Conservation (phyloP, 2,329 filamentous ascomycete species). For the Colletotrichum chlorophyti region DNA sequence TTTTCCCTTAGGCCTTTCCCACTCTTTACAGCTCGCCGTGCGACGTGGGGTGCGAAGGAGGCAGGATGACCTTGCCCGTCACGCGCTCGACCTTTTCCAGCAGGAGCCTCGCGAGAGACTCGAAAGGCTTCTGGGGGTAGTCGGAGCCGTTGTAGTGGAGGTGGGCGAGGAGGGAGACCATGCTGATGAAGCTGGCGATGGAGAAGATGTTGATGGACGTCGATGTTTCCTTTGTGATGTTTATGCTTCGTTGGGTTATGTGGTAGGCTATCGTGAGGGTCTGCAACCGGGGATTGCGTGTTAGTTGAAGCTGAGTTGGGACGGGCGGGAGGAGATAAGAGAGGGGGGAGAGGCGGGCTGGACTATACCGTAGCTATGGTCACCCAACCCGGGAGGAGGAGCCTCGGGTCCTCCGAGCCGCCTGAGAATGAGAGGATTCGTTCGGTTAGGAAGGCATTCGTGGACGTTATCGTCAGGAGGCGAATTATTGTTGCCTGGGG, state of each 20-base stretch:
- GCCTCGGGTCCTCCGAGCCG: slow-evolving; percentile 72
- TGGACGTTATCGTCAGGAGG: slow-evolving; percentile 75
- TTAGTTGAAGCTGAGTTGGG: not conserved
- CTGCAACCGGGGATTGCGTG: slow-evolving; percentile 43
- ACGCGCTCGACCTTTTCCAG: slow-evolving; percentile 5
- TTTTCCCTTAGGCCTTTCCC: not conserved
- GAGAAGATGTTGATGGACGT: slow-evolving; percentile 81
- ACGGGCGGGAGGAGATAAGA: not conserved
- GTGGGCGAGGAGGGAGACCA: slow-evolving; percentile 72
- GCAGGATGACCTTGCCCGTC: slow-evolving; percentile 1
- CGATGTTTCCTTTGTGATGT: slow-evolving; percentile 79
- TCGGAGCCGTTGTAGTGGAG: slow-evolving; percentile 68
- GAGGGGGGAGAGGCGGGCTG: slow-evolving; percentile 1
- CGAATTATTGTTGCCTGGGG: slow-evolving; percentile 82
- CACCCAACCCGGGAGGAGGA: slow-evolving; percentile 80
- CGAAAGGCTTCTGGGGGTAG: slow-evolving; percentile 62
- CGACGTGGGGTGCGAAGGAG: not conserved
- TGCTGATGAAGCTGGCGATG: slow-evolving; percentile 77
- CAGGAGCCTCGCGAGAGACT: slow-evolving; percentile 17
- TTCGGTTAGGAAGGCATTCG: slow-evolving; percentile 78
- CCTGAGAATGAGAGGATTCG: slow-evolving; percentile 75
- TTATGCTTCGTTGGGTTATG: slow-evolving; percentile 78
- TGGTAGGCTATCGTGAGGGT: slow-evolving; percentile 79
- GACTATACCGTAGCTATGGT: slow-evolving; percentile 73
- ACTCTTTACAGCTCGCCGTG: slow-evolving; percentile 4